These are phyloP conservation scores for Volutella citrinella DNA, from an alignment of 2,329 filamentous ascomycete species.

Conservation along the genomic window DNA sequence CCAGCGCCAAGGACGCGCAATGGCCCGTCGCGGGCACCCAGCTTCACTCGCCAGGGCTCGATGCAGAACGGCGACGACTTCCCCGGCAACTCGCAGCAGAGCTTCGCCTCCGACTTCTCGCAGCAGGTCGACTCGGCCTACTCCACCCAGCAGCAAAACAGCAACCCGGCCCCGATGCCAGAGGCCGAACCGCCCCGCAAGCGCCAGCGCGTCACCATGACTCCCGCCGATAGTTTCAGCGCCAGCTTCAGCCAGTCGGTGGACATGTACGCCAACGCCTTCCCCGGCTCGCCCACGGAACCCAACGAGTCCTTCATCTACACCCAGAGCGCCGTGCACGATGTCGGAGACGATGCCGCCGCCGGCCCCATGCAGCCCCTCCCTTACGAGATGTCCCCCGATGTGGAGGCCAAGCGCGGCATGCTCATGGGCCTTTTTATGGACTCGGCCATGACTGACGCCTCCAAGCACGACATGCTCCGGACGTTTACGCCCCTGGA, in stretches of 20 bases:
- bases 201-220: conserved; percentile 59
- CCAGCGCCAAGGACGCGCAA: conserved; percentile 67
- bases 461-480: conserved; percentile 72
- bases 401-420: conserved; percentile 76
- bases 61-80: conserved; percentile 68
- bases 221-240: conserved; percentile 56
- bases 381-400: conserved; percentile 56
- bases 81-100: conserved; percentile 79
- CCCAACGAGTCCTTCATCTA: conserved; percentile 78
- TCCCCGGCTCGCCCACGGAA: conserved; percentile 74
- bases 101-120: conserved; percentile 71
- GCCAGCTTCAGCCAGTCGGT: conserved; percentile 48
- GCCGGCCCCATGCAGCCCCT: conserved; percentile 64
- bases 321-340: conserved; percentile 46
- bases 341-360: conserved; percentile 46
- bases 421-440: conserved; percentile 81
- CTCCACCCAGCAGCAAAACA: conserved; percentile 54
- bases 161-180: conserved; percentile 27
- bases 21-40: conserved; percentile 63
- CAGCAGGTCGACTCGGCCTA: conserved; percentile 71
- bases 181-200: conserved; percentile 80
- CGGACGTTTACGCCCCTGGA: conserved; percentile 73
- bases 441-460: conserved; percentile 68
- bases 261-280: conserved; percentile 43
- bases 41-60: conserved; percentile 69